Conservation (phyloP, 2,329 filamentous ascomycete genomes). For the Cadophora malorum region DNA sequence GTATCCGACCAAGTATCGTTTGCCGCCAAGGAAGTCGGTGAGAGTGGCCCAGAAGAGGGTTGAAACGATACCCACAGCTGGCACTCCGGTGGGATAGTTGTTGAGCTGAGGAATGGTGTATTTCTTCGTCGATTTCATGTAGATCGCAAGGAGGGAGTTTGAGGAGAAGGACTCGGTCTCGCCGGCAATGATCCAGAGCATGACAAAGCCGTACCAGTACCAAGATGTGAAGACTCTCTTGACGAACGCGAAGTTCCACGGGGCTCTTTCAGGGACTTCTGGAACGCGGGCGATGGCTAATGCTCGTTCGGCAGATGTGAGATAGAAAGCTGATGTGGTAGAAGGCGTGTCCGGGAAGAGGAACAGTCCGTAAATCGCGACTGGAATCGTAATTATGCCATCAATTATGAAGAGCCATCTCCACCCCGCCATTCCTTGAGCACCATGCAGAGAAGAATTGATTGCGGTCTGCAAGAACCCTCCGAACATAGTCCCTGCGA, state of each 20-base stretch:
- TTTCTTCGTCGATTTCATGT: slow-evolving; percentile 53
- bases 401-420: slow-evolving; percentile 60
- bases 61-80: slow-evolving; percentile 55
- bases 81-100: slow-evolving; percentile 59
- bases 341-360: slow-evolving; percentile 53
- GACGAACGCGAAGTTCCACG: slow-evolving; percentile 54
- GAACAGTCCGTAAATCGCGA: slow-evolving; percentile 60
- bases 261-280: slow-evolving; percentile 49
- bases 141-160: slow-evolving; percentile 63
- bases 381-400: slow-evolving; percentile 61
- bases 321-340: slow-evolving; percentile 51
- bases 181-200: slow-evolving; percentile 73
- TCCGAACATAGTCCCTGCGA: slow-evolving; percentile 66
- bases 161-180: slow-evolving; percentile 74
- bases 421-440: slow-evolving; percentile 57
- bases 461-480: slow-evolving; percentile 63
- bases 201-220: slow-evolving; percentile 71
- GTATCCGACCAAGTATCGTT: slow-evolving; percentile 69
- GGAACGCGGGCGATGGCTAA: slow-evolving; percentile 54
- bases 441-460: slow-evolving; percentile 44
- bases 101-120: slow-evolving; percentile 58
- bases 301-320: slow-evolving; percentile 49
- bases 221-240: slow-evolving; percentile 63
- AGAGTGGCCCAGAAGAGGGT: slow-evolving; percentile 74
- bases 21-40: slow-evolving; percentile 68